Base-by-base conservation (phyloP, 441 rosid species). In the Raphanus hybrid region DNA sequence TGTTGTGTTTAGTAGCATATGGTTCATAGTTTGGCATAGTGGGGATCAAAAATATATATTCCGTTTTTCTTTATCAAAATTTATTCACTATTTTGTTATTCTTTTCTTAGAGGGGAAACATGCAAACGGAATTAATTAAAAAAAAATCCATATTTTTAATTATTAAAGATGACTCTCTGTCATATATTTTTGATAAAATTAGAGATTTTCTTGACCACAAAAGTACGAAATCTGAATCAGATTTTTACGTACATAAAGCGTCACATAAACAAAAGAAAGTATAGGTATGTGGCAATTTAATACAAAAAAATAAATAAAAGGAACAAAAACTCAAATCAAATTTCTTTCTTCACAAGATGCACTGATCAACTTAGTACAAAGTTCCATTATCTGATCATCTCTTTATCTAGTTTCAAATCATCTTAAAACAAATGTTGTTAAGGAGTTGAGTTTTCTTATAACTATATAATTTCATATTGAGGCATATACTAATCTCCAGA, bases 161-260 rank as follows among this genome's bases (percentile, higher is more conserved):
- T 54, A 5, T 6, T 29, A 20, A 27, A 67, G 67, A 68, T 10
- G 27, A 67, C 60, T 58, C 26, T 54, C 26, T 59, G 64, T 60
- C 39, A 16, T 3, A 14, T 18, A 29, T 43, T 27, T 16, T 58
- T 37, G 59, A 64, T 35, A 12, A 18, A 73, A 67, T 16, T 48
- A 3, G 6, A 41, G 67, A 75, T 67, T 59, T 58, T 45, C 7
- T 67, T 67, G 67, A 75, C 78, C 27, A 45, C 50, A 67, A 65
- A 75, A 58, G 78, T 67, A 67, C 73, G 73, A 67, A 45, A 67
- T 43, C 52, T 32, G 43, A 32, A 67, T 43, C 50, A 29, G 61
- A 59, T 12, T 67, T 64, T 75, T 65, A 59, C 73, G 73, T 75
- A 67, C 78, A 59, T 54, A 67, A 67, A 67, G 78, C 11, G 62